Conservation (phyloP, 352 stramenopile genomes). For the Phytophthora pini region DNA sequence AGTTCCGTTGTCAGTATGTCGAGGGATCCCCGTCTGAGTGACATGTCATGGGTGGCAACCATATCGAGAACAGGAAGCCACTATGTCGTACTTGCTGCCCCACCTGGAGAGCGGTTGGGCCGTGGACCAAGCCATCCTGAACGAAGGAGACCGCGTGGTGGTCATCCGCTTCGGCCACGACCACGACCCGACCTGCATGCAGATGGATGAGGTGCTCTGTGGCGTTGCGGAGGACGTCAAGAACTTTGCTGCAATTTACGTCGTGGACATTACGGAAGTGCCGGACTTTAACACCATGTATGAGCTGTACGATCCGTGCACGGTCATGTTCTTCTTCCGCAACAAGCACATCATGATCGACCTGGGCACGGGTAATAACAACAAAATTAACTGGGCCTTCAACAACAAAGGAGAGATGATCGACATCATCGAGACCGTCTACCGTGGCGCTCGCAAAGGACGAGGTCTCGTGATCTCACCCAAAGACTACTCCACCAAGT, state of each 20-base stretch:
- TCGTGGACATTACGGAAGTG: constrained; percentile 95
- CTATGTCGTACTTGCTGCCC: constrained; percentile 98
- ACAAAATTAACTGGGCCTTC: constrained; percentile 99
- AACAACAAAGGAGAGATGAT: constrained; percentile 99
- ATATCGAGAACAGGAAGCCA: constrained; percentile 13
- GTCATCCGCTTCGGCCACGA: constrained; percentile 99
- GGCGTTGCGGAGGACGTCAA: constrained; percentile 98
- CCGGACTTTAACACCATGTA: constrained; percentile 99
- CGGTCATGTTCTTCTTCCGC: constrained; percentile 99
- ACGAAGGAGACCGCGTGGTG: constrained; percentile 97
- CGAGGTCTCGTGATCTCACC: constrained; percentile 97
- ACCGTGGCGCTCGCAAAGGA: constrained; percentile 97
- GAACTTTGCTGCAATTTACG: constrained; percentile 99
- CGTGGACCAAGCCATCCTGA: constrained; percentile 99
- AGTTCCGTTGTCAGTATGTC: constrained; percentile 9
- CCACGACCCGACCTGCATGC: constrained; percentile 98
- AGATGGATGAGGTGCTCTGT: constrained; percentile 97
- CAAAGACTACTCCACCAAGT: constrained; percentile 99
- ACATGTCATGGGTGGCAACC: constrained; percentile 8
- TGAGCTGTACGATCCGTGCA: constrained; percentile 99
- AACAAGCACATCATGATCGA: constrained; percentile 99
- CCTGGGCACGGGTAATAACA: constrained; percentile 99
- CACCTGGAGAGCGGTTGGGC: constrained; percentile 98
- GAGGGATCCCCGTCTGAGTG: constrained; percentile 13
- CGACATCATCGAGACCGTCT: constrained; percentile 99